Evolutionary conservation across 352 stramenopile species (phyloP).

Genomic region (Plasmopara muralis): DNA sequence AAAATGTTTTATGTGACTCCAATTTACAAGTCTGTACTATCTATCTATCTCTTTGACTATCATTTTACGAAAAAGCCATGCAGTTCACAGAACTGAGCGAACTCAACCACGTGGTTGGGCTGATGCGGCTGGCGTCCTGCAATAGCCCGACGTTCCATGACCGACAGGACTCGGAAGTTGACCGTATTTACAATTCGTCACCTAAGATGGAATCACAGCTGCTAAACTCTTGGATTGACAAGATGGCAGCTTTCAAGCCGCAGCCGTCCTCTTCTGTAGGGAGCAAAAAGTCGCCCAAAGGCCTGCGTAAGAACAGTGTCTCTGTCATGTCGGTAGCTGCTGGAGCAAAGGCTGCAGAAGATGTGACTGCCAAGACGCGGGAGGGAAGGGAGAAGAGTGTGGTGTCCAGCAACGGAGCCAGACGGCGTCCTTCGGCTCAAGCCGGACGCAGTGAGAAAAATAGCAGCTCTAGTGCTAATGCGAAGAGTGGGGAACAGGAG

Average conservation of each 20-base stretch:
- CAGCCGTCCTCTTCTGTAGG: constrained; percentile 14
- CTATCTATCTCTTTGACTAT: no score
- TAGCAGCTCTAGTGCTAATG: constrained; percentile 10
- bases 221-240: constrained; percentile 86
- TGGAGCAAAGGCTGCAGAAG: constrained; percentile 14
- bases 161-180: constrained; percentile 84
- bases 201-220: constrained; percentile 84
- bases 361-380: constrained; percentile 10
- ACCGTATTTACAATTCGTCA: constrained; percentile 87
- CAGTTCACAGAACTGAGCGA: constrained; percentile 88
- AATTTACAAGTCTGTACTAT: no score
- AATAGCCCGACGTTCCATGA: constrained; percentile 87
- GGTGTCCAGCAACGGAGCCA: constrained; percentile 12
- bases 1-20: no score
- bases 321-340: constrained; percentile 4
- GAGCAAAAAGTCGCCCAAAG: constrained; percentile 46
- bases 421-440: constrained; percentile 25
- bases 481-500: constrained; percentile 14
- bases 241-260: constrained; percentile 74
- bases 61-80: constrained; percentile 28
- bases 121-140: constrained; percentile 74
- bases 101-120: constrained; percentile 72
- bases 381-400: constrained; percentile 25
- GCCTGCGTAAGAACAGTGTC: constrained; percentile 22
- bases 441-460: constrained; percentile 22